phyloP scores from a whole-genome alignment of 768 basidiomycete species.

The Termitomyces heimii region DNA sequence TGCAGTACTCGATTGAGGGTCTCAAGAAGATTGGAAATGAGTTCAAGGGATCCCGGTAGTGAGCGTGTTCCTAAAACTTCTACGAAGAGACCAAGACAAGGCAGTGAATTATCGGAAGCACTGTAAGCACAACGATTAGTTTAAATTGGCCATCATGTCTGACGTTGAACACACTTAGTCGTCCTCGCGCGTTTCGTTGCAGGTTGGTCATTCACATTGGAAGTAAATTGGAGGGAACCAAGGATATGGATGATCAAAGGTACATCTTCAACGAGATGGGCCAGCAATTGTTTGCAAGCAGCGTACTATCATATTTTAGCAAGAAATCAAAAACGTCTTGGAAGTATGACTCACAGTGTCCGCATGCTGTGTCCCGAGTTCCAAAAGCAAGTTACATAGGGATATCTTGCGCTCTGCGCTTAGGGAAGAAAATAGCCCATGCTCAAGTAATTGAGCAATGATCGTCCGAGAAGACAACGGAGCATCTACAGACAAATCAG shows the following conservation, averaged over 20 bases:
- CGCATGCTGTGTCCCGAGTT: conserved; percentile 38
- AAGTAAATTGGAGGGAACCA: conserved; percentile 37
- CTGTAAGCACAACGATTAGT: conserved; percentile 11
- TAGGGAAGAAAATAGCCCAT: conserved; percentile 52
- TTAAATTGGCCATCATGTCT: neutral
- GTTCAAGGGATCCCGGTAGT: conserved; percentile 63
- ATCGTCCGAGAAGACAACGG: conserved; percentile 30
- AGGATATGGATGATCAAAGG: conserved; percentile 50
- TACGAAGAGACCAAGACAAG: conserved; percentile 50
- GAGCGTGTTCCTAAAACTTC: conserved; percentile 66
- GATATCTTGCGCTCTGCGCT: conserved; percentile 46
- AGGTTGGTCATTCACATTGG: conserved; percentile 35
- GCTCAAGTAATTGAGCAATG: conserved; percentile 40
- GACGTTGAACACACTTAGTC: conserved; percentile 36
- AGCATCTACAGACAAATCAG: conserved; percentile 26
- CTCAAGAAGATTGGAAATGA: conserved; percentile 69
- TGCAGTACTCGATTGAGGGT: conserved; percentile 63
- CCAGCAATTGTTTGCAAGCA: conserved; percentile 44
- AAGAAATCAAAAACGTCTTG: neutral
- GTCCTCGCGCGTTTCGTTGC: conserved; percentile 63
- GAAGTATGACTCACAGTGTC: conserved; percentile 36
- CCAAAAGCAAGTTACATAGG: conserved; percentile 52
- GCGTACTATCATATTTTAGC: conserved; percentile 28
- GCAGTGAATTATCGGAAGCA: conserved; percentile 32
- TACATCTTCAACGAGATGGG: conserved; percentile 42